Evolutionary conservation across 257 asterid species (phyloP), one percentile per base, ranked within the genome.

Genomic region (Ilex asprella): DNA sequence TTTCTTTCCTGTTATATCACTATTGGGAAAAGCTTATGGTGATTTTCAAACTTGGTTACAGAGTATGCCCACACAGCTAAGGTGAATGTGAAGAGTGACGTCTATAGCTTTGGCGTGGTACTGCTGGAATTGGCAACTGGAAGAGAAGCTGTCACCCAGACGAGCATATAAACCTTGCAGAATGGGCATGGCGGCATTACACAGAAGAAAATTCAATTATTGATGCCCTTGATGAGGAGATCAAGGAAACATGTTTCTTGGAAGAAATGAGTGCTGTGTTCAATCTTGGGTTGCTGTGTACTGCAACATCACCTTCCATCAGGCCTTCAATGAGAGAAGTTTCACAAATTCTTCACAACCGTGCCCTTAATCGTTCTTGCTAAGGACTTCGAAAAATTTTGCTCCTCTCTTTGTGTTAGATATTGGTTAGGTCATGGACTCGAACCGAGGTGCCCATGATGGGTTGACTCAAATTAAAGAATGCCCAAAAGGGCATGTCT

Each of bases 291-390:
- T 70, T 74, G 12, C 7, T 64, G n/a, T 78, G 83, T 59, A 78
- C 75, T n/a, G 57, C 64, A 15, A 27, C 41, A 12, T 74, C 60
- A 27, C 68, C 77, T 60, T 74, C 73, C 15, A 53, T 55, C 29
- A 74, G 83, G 73, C 79, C 83, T 31, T 70, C 73, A 35, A 74
- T 70, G 79, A 78, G 57, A 67, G 77, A 64, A 14, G 65, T 78
- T 27, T 64, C 61, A 76, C 80, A 63, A n/a, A 66, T 70, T 63
- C 81, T 78, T 61, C 77, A 35, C 7, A 35, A 35, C 41, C 2
- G 41, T 35, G 8, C 7, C 8, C 41, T 4, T 3, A 35, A 35
- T 3, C 8, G 5, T 35, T 35, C 31, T 35, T 4, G 41, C 8
- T 35, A 35, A 8, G 41, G 5, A 35, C 5, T 35, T 8, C 0